A percentile compares a stretch with the other conserved stretches of the same genome.
Evolutionary conservation across 2,329 filamentous ascomycete genomes (phyloP).

Genomic region (Epichloe sibirici): DNA sequence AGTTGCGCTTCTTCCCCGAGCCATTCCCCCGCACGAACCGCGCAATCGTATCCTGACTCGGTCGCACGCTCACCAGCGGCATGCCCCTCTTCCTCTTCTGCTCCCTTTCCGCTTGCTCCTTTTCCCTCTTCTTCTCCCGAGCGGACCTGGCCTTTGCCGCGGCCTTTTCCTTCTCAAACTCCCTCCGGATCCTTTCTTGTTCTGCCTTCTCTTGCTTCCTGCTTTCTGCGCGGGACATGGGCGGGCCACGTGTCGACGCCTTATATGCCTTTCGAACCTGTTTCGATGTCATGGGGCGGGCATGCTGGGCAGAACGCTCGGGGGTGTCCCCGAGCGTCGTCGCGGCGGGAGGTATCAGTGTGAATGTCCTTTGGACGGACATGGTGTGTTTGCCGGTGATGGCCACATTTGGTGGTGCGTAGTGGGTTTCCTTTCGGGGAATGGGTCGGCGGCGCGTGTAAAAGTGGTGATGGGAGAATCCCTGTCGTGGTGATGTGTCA

Average conservation of each 20-base stretch:
- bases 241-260: constrained; percentile 20
- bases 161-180: constrained; percentile 37
- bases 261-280: constrained; percentile 28
- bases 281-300: constrained; percentile 28
- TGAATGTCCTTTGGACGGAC: constrained; percentile 32
- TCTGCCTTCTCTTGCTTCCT: constrained; percentile 31
- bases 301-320: neutral
- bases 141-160: constrained; percentile 35
- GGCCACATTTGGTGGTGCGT: neutral
- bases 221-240: constrained; percentile 29
- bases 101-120: constrained; percentile 36
- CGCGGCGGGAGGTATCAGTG: constrained; percentile 25
- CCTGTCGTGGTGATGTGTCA: neutral
- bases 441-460: neutral
- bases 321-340: neutral
- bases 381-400: constrained; percentile 15
- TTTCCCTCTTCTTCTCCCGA: constrained; percentile 44
- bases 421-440: neutral
- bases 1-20: constrained; percentile 16
- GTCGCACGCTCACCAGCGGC: constrained; percentile 40
- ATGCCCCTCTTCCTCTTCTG: constrained; percentile 38
- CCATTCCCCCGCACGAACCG: constrained; percentile 34
- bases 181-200: constrained; percentile 41
- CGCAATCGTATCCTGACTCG: constrained; percentile 46
- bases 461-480: neutral